Evolutionary conservation across 2,329 filamentous ascomycete genomes (phyloP).

Genomic region (Colletotrichum cereale): DNA sequence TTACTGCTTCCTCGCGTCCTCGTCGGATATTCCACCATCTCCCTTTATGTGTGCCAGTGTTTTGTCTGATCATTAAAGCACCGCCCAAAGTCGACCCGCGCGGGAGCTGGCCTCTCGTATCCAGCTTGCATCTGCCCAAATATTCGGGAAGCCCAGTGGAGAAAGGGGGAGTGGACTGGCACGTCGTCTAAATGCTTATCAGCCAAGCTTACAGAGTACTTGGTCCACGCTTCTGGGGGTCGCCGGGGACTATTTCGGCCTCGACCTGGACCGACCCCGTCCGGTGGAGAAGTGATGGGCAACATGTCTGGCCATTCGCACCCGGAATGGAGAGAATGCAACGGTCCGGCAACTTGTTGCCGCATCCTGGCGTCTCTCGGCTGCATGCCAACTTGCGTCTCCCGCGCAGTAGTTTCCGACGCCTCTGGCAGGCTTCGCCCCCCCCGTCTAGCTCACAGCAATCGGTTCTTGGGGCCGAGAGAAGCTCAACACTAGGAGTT

Average conservation of each 20-base stretch:
- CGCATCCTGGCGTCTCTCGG: slow-evolving; percentile 22
- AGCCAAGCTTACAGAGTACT: slow-evolving; percentile 32
- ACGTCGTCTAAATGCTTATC: slow-evolving; percentile 40
- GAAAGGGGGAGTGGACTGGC: slow-evolving; percentile 9
- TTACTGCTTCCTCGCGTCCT: slow-evolving; percentile 7
- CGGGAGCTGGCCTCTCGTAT: slow-evolving; percentile 17
- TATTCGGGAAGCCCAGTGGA: slow-evolving; percentile 17
- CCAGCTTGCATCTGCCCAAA: slow-evolving; percentile 7
- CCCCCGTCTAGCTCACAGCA: slow-evolving; percentile 6
- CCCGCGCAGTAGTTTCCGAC: slow-evolving; percentile 3
- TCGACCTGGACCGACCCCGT: background rate
- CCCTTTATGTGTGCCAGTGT: slow-evolving; percentile 18
- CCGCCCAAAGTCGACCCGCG: slow-evolving; percentile 8
- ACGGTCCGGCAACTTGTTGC: slow-evolving; percentile 34
- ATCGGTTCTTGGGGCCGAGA: background rate
- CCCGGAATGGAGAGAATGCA: slow-evolving; percentile 19
- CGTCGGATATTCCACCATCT: slow-evolving; percentile 31
- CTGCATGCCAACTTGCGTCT: slow-evolving; percentile 11
- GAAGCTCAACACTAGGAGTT: slow-evolving; percentile 1
- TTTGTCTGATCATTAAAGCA: slow-evolving; percentile 29
- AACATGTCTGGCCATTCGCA: slow-evolving; percentile 29
- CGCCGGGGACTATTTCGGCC: slow-evolving; percentile 20
- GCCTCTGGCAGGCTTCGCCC: background rate
- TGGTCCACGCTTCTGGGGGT: slow-evolving; percentile 17
- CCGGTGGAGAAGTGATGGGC: slow-evolving; percentile 23